Percentiles rank a stretch among this genome's conserved stretches.
These are phyloP conservation scores for Citrus reticulata DNA, from an alignment of 345 rosid species.

Conservation along the genomic window DNA sequence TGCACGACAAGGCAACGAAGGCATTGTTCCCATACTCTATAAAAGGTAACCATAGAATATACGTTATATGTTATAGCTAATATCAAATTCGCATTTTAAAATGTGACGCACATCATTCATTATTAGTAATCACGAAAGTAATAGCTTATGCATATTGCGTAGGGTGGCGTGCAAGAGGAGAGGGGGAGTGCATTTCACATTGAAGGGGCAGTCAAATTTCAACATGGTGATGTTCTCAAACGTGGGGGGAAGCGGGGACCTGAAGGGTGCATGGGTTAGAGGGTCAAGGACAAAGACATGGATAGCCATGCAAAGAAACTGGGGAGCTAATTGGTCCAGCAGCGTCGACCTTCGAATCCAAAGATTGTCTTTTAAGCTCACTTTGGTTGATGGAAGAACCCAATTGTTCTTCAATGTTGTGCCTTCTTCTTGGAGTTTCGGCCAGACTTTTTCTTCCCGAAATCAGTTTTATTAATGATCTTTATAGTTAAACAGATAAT, in stretches of 20 bases:
- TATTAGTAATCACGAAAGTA: too few relatives aligned
- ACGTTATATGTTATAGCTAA: too few relatives aligned
- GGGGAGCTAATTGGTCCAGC: conserved; percentile 87
- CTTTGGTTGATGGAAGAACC: conserved; percentile 49
- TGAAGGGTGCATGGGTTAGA: conserved; percentile 65
- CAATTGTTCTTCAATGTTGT: conserved; percentile 50
- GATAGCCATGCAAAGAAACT: conserved; percentile 57
- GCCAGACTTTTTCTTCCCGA: conserved; percentile 67
- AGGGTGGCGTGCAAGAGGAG: conserved; percentile 71
- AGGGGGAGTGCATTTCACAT: conserved; percentile 77
- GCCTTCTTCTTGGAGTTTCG: conserved; percentile 64
- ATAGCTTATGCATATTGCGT: too few relatives aligned
- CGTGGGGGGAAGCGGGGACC: conserved; percentile 66
- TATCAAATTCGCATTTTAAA: too few relatives aligned
- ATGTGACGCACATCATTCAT: too few relatives aligned
- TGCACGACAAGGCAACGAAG: conserved; percentile 68
- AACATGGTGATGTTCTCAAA: conserved; percentile 72
- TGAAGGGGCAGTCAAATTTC: conserved; percentile 74
- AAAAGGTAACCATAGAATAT: conserved; percentile 35
- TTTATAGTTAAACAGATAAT: background rate
- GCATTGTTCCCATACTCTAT: conserved; percentile 67
- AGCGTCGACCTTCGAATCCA: conserved; percentile 52
- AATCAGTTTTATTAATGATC: conserved; percentile 38
- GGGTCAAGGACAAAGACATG: conserved; percentile 52
- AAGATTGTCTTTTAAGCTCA: conserved; percentile 54